Percentiles rank a stretch among this genome's conserved stretches.
phyloP scores from a whole-genome alignment of 345 rosid genomes.

The Leavenworthia alabamica region DNA sequence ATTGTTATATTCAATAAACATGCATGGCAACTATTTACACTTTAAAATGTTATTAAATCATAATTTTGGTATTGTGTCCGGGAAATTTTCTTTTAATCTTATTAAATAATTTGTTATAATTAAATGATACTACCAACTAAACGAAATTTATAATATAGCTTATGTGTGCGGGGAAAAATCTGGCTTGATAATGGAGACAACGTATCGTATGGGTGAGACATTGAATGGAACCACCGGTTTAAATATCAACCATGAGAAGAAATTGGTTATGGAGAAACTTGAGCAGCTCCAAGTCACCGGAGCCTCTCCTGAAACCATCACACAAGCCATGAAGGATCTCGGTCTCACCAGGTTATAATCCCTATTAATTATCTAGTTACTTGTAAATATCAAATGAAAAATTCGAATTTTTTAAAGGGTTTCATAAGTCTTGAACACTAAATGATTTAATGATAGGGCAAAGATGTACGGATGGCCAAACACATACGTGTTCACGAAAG shows the following conservation, averaged over 20 bases:
- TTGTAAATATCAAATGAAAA: too few relatives aligned
- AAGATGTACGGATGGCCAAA: constrained; percentile 44
- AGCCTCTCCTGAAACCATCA: constrained; percentile 39
- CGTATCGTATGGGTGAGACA: constrained; percentile 48
- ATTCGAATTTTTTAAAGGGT: too few relatives aligned
- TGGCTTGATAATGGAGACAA: constrained; percentile 46
- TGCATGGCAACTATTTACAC: too few relatives aligned
- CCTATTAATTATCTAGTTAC: too few relatives aligned
- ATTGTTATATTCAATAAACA: too few relatives aligned
- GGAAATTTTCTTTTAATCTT: too few relatives aligned
- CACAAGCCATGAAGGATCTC: constrained; percentile 48
- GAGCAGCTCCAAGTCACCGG: constrained; percentile 32
- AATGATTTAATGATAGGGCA: constrained; percentile 27
- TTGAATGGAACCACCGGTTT: constrained; percentile 43
- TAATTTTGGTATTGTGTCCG: too few relatives aligned
- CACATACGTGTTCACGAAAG: constrained; percentile 44
- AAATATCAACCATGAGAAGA: constrained; percentile 46
- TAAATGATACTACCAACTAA: too few relatives aligned
- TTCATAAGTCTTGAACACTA: too few relatives aligned
- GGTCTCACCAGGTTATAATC: constrained; percentile 65
- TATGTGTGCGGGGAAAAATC: constrained; percentile 60
- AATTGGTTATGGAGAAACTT: constrained; percentile 40
- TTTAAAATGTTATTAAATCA: too few relatives aligned
- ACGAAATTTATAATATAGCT: too few relatives aligned
- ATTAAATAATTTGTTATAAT: too few relatives aligned